These are phyloP conservation scores for Acanthamoeba sp. DNA, from an alignment of 208 protist species.

Conservation along the genomic window DNA sequence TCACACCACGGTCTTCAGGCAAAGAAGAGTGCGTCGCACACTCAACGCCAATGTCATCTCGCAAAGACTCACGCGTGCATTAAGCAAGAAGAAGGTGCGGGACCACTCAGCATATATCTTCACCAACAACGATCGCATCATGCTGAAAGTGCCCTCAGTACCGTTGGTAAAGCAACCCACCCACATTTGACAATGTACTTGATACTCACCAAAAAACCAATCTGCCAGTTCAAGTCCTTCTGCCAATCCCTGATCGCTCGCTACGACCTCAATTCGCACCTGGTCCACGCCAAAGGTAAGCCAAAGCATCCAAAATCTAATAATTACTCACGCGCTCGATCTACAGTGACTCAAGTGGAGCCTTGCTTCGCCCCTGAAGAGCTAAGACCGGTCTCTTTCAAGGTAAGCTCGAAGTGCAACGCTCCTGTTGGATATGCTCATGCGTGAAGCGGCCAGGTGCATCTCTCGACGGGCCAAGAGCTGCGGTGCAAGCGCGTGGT, in stretches of 20 bases:
- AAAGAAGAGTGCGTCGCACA: neutral
- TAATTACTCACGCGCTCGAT: neutral
- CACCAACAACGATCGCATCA: slow-evolving; percentile 10
- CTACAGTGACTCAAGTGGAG: neutral
- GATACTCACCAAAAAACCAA: neutral
- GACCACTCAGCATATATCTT: slow-evolving; percentile 23
- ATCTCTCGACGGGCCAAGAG: neutral
- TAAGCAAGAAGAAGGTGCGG: slow-evolving; percentile 23
- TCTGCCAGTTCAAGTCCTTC: neutral
- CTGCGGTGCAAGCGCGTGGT: neutral
- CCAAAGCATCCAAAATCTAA: neutral
- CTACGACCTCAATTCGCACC: neutral
- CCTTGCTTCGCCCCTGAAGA: neutral
- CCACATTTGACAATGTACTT: too few relatives aligned
- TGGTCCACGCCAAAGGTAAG: neutral
- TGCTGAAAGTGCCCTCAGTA: slow-evolving; percentile 25
- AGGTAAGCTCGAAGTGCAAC: too few relatives aligned
- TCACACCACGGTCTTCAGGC: neutral
- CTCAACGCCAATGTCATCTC: neutral
- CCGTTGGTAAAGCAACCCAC: too few relatives aligned
- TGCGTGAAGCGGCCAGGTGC: neutral
- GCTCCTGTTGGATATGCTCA: too few relatives aligned
- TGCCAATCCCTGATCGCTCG: slow-evolving; percentile 3
- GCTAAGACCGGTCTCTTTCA: neutral
- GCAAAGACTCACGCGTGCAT: neutral